Base-by-base conservation (phyloP, 257 asterid species). In the Fraxinus americana region DNA sequence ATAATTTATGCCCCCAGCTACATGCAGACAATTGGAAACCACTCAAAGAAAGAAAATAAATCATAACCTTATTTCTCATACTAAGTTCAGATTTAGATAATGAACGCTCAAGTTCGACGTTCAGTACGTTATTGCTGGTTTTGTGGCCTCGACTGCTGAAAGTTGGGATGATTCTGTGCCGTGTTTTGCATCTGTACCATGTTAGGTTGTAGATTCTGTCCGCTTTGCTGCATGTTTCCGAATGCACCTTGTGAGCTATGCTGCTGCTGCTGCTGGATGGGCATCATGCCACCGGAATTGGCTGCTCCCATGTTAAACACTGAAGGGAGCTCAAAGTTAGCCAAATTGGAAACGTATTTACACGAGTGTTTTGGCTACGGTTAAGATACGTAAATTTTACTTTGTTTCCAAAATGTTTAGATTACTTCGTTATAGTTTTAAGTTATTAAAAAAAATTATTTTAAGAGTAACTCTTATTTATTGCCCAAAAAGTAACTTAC, bases 141-240 rank as follows among this genome's bases (percentile, higher is more conserved):
- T 81, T 90, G 98, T 16, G 94, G 91, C 81, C 99, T 85, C 84
- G 93, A 98, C 83, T 89, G 99, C 82, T 94, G 98, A 82, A 90
- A 92, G 88, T 87, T 91, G 68, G 94, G 88, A 76, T 89, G 98
- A 67, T 83, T 94, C 86, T 91, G 97, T 21, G 81, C 79, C 2
- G 88, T 73, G 83, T 89, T 93, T 81, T 92, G 98, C 85, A 90
- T 88, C 57, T 85, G 83, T 63, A 86, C 79, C 88, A 89, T 85
- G 19, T 85, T 88, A 48, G 84, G 82, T 77, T 92, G 98, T 59
- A 91, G 80, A 86, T 87, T 90, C 85, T 85, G 97, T 72, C 79
- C 86, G 73, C 80, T 82, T 80, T 92, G 98, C 4, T 86, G 82
- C 88, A 89, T 90, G 87, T 89, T 94, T 71, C 97, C 99, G 17